Percentiles rank a stretch among this genome's conserved stretches.
phyloP scores from a whole-genome alignment of 1,284 basidiomycete genomes.

The Quambalaria eucalypti region DNA sequence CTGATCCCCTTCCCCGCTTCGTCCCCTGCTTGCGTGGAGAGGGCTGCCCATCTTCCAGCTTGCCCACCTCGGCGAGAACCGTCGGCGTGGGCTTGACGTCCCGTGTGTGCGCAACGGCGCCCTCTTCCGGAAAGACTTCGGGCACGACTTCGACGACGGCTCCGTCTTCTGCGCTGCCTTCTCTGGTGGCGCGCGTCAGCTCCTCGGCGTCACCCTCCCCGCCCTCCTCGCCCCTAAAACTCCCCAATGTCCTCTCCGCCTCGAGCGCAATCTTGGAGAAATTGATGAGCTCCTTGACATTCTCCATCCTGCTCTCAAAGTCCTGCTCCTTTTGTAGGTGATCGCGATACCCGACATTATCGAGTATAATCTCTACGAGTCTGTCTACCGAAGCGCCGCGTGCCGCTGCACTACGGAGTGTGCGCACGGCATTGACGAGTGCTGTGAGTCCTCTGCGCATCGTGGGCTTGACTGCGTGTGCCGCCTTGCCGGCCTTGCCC shows the following conservation, averaged over 20 bases:
- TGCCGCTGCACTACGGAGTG: conserved; percentile 55
- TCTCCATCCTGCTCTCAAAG: conserved; percentile 70
- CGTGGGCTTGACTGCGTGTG: conserved; percentile 60
- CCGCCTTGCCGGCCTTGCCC: conserved; percentile 20
- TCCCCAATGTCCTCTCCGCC: conserved; percentile 9
- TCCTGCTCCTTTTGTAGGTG: conserved; percentile 63
- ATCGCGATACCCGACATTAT: conserved; percentile 60
- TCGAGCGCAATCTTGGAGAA: conserved; percentile 22
- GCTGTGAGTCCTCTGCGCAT: conserved; percentile 58
- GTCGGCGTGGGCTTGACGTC: too few species aligned
- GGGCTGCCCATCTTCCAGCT: too few species aligned
- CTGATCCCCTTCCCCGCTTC: too few species aligned
- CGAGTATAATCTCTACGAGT: conserved; percentile 59
- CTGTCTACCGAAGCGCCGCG: conserved; percentile 59
- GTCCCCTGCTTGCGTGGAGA: too few species aligned
- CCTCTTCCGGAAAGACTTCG: too few species aligned
- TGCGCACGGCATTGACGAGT: conserved; percentile 58
- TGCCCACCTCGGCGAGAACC: too few species aligned
- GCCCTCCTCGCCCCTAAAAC: too few species aligned
- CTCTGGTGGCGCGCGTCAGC: too few species aligned
- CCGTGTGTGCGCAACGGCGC: too few species aligned
- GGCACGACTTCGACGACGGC: too few species aligned
- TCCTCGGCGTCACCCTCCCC: too few species aligned
- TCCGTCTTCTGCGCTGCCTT: too few species aligned
- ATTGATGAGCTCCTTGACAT: conserved; percentile 68